Conservation (phyloP, 2,329 filamentous ascomycete genomes). For the Clarireedia monteithiana region DNA sequence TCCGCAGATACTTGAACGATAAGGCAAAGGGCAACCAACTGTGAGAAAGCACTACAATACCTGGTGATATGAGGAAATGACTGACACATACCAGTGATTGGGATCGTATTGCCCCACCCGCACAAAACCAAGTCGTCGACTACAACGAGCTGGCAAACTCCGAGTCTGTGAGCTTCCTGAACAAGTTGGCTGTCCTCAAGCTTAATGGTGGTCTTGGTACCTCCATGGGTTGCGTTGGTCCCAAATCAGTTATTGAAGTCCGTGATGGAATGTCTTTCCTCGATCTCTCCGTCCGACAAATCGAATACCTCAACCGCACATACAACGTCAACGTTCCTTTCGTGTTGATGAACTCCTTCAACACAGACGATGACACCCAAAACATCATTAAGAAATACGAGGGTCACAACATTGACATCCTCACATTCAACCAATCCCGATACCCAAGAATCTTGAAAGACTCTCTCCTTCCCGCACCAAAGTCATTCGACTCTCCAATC, state of each 20-base stretch:
- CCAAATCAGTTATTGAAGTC: slow-evolving; percentile 99
- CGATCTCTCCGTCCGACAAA: slow-evolving; percentile 95
- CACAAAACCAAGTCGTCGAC: slow-evolving; percentile 87
- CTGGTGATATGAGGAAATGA: slow-evolving; percentile 9
- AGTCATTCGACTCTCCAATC: slow-evolving; percentile 78
- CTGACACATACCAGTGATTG: slow-evolving; percentile 60
- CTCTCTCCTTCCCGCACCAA: slow-evolving; percentile 91
- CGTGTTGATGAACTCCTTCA: slow-evolving; percentile 99
- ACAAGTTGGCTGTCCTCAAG: slow-evolving; percentile 97
- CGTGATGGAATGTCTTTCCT: slow-evolving; percentile 99
- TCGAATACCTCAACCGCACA: slow-evolving; percentile 97
- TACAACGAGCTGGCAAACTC: slow-evolving; percentile 86
- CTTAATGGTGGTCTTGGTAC: slow-evolving; percentile 98
- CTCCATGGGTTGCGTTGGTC: slow-evolving; percentile 98
- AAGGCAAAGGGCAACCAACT: slow-evolving; percentile 95
- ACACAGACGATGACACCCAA: slow-evolving; percentile 95
- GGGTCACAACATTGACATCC: slow-evolving; percentile 98
- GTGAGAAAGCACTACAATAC: slow-evolving; percentile 36
- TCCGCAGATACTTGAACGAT: slow-evolving; percentile 96
- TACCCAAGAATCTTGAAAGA: slow-evolving; percentile 98
- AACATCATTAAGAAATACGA: slow-evolving; percentile 99
- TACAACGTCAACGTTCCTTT: slow-evolving; percentile 97
- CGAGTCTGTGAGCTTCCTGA: slow-evolving; percentile 88
- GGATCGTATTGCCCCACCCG: slow-evolving; percentile 92
- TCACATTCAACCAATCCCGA: slow-evolving; percentile 99